A percentile compares a stretch with the other conserved stretches of the same genome.
Evolutionary conservation across 2,329 filamentous ascomycete species (phyloP).

Genomic region (Cladosporium phlei): DNA sequence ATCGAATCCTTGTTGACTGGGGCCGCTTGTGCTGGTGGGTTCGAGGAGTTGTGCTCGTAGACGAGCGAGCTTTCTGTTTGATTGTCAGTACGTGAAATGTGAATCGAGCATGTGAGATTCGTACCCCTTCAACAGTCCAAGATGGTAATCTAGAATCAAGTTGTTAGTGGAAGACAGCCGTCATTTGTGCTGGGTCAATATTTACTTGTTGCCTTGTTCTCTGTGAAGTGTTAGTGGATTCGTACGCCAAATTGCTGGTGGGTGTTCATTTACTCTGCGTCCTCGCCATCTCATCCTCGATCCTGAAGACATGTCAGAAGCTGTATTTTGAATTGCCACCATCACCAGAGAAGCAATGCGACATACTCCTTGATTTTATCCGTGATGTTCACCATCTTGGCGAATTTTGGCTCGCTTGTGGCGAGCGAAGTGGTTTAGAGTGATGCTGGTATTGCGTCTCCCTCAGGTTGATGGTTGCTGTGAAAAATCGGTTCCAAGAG

Average conservation of each 20-base stretch:
- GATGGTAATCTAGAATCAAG: conserved; percentile 89
- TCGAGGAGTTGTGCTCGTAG: conserved; percentile 91
- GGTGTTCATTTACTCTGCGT: conserved; percentile 76
- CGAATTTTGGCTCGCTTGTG: conserved; percentile 18
- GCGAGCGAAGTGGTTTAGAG: conserved; percentile 4
- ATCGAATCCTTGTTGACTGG: conserved; percentile 74
- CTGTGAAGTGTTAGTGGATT: conserved; percentile 48
- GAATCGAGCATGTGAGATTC: no score
- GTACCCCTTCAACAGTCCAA: conserved; percentile 95
- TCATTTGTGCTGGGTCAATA: conserved; percentile 10
- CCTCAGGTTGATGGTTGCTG: no score
- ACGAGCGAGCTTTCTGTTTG: conserved; percentile 80
- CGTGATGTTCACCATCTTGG: conserved; percentile 94
- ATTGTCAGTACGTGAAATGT: conserved; percentile 18
- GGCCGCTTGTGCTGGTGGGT: conserved; percentile 69
- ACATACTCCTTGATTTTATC: conserved; percentile 99
- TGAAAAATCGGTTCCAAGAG: no score
- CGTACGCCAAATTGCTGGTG: background rate
- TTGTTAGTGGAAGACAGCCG: conserved; percentile 31
- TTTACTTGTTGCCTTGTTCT: conserved; percentile 98
- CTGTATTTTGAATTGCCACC: background rate
- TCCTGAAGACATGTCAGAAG: conserved; percentile 54
- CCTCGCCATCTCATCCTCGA: conserved; percentile 98
- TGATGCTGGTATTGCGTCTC: no score
- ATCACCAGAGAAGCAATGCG: background rate